phyloP scores from a whole-genome alignment of 257 asterid species.

The Scutellaria galericulata region DNA sequence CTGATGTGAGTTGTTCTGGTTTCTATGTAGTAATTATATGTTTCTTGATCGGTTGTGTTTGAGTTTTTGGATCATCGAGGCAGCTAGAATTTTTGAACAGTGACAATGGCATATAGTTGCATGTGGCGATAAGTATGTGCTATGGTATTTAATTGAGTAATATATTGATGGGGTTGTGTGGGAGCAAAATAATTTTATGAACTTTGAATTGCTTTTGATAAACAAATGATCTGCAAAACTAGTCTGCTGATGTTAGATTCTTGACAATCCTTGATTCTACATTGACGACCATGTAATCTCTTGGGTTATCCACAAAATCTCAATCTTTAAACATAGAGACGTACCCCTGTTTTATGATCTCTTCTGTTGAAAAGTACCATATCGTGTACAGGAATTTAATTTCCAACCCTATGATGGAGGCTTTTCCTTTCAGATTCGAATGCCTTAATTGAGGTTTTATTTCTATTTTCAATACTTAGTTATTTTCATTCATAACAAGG shows the following conservation, averaged over 20 bases:
- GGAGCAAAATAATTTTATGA: too few relatives aligned
- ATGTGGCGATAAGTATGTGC: conserved; percentile 3
- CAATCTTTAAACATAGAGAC: not conserved
- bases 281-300: not conserved
- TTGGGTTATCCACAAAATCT: not conserved
- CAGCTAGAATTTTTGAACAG: conserved; percentile 1
- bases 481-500: not conserved
- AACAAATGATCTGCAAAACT: too few relatives aligned
- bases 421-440: not conserved
- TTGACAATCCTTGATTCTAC: not conserved
- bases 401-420: not conserved
- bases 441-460: not conserved
- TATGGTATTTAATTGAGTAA: not conserved
- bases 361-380: not conserved
- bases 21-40: not conserved
- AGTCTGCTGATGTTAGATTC: not conserved
- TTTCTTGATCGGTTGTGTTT: conserved; percentile 4
- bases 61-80: not conserved
- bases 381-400: not conserved
- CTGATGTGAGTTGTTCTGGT: conserved; percentile 64
- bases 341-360: not conserved
- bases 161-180: too few relatives aligned
- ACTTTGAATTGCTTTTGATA: too few relatives aligned
- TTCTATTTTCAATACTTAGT: not conserved
- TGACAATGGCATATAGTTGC: conserved; percentile 12